A percentile compares a stretch with the other conserved stretches of the same genome.
These are phyloP conservation scores for Strobilomyces dryophilus DNA, from an alignment of 768 basidiomycete species.

Conservation along the genomic window DNA sequence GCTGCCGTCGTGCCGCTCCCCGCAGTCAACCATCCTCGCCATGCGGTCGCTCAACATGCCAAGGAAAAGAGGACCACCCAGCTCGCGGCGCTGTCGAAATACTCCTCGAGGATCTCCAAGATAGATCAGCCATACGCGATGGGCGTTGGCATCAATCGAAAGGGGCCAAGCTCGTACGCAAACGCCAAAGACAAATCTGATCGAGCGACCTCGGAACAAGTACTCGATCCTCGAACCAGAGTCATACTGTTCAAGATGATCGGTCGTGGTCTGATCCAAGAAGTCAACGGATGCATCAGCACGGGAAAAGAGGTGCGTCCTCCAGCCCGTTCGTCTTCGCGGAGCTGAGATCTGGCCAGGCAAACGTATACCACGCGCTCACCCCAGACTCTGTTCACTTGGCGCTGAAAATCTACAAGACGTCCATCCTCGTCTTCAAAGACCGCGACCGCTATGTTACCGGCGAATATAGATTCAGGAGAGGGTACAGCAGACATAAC, in stretches of 20 bases:
- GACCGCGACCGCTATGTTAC: slow-evolving; percentile 96
- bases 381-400: slow-evolving; percentile 54
- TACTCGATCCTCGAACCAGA: slow-evolving; percentile 92
- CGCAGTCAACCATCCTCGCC: slow-evolving; percentile 64
- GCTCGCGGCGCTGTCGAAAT: slow-evolving; percentile 70
- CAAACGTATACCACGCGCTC: slow-evolving; percentile 94
- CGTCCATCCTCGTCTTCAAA: slow-evolving; percentile 95
- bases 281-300: slow-evolving; percentile 94
- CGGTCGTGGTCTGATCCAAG: slow-evolving; percentile 78
- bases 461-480: slow-evolving; percentile 92
- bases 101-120: slow-evolving; percentile 66
- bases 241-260: slow-evolving; percentile 97
- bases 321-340: not conserved
- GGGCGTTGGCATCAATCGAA: slow-evolving; percentile 80
- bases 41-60: slow-evolving; percentile 26
- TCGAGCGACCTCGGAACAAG: slow-evolving; percentile 95
- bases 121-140: slow-evolving; percentile 70
- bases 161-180: slow-evolving; percentile 83
- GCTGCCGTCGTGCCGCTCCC: slow-evolving; percentile 59
- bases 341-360: slow-evolving; percentile 44
- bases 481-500: slow-evolving; percentile 84
- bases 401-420: slow-evolving; percentile 98
- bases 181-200: slow-evolving; percentile 96
- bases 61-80: slow-evolving; percentile 69
- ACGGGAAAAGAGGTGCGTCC: slow-evolving; percentile 90